Conservation (phyloP, 2,329 filamentous ascomycete genomes). For the Ophiobolus disseminans region DNA sequence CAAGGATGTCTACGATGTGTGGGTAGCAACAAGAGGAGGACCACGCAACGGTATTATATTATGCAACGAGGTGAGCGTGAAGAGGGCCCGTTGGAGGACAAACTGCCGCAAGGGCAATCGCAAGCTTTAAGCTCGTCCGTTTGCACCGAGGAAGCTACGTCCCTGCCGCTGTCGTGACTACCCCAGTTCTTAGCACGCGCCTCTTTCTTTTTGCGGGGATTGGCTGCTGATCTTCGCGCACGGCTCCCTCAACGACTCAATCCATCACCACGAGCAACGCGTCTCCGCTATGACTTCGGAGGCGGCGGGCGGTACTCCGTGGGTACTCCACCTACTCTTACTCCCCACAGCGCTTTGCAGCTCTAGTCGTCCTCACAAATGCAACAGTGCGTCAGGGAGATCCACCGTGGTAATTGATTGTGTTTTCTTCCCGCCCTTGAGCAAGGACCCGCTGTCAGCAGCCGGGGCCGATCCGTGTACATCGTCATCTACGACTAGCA, state of each 20-base stretch:
- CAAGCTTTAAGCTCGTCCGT: conserved; percentile 20
- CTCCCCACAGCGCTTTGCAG: conserved; percentile 1
- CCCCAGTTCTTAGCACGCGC: no score
- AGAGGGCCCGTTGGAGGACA: conserved; percentile 22
- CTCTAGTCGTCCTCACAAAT: conserved; percentile 8
- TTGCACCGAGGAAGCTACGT: not conserved
- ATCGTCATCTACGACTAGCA: conserved; percentile 40
- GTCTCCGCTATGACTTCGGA: conserved; percentile 9
- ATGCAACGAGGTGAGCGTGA: conserved; percentile 17
- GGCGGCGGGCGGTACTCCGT: conserved; percentile 5
- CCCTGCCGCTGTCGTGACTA: no score
- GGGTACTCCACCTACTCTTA: not conserved
- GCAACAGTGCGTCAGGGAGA: conserved; percentile 17
- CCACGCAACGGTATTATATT: conserved; percentile 18
- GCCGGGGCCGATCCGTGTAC: conserved; percentile 11
- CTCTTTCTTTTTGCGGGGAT: conserved; percentile 21
- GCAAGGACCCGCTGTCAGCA: conserved; percentile 6
- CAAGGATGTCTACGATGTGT: conserved; percentile 24
- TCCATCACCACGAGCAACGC: no score
- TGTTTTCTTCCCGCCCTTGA: conserved; percentile 14
- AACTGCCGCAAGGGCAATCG: conserved; percentile 19
- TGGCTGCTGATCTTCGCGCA: conserved; percentile 30
- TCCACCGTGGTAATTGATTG: conserved; percentile 4
- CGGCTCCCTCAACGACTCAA: conserved; percentile 20
- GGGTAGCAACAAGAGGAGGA: conserved; percentile 13